Base-by-base conservation (phyloP, 2,329 filamentous ascomycete species). In the Macroventuria anomochaeta region DNA sequence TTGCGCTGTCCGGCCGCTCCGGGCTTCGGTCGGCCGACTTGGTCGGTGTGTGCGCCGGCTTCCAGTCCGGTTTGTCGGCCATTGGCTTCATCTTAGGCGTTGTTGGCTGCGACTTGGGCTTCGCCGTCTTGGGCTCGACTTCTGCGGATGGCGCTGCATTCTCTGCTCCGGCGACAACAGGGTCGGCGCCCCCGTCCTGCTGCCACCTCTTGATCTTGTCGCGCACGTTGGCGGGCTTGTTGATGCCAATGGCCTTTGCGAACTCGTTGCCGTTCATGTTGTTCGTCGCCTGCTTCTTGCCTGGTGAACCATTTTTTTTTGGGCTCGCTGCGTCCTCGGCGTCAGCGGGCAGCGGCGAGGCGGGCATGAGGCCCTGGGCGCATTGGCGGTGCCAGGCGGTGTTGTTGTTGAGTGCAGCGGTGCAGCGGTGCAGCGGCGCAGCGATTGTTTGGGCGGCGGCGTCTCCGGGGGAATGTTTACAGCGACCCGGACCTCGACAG, bases 201-300 rank as follows among this genome's bases (percentile, higher is more conserved):
- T 96, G 91, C 92, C 92, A 96, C 75, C 88, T 84, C 63, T 87
- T 88, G 46, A 96, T 90, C 66, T 92, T 87, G 62, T 90, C 88
- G 58, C 85, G 85, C 40, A 96, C 78, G 63, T 81, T 80, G 64
- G 75, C 78, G 44, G 72, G 72, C 61, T 71, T 68, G 65, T 74
- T 68, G 59, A 75, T 75, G 59, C 71, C 72, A 58, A 75, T 75
- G 52, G 72, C 73, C 62, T 75, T 75, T 36, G 72, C 73, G 53
- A 75, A 73, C 56, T 75, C 71, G 53, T 63, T 64, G 50, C 69
- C 67, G 47, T 72, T 71, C 70, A 70, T 71, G 46, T 49, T 68
- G 65, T 55, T 52, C 32, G 60, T 57, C 49, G 59, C 59, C 60
- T 65, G 69, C 33, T 63, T 57, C 55, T 63, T 71, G 64, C 55